Percentiles rank a stretch among this genome's conserved stretches.
phyloP scores from a whole-genome alignment of 768 basidiomycete genomes.

The Leucosporidium creatinivorum region DNA sequence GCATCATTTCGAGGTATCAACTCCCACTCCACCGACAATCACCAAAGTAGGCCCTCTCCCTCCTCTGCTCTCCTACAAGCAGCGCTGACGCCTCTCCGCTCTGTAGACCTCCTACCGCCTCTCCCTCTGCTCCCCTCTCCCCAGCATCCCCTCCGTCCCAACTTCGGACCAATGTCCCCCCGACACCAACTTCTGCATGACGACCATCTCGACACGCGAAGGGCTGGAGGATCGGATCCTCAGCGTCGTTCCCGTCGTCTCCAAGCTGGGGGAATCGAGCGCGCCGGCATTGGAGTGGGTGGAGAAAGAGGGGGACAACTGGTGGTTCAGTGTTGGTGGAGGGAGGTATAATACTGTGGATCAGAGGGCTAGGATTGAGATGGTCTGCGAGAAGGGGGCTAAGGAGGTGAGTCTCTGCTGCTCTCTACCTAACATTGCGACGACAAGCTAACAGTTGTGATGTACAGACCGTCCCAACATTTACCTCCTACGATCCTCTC shows the following conservation, averaged over 20 bases:
- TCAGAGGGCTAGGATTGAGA: constrained; percentile 19
- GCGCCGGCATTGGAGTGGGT: constrained; percentile 28
- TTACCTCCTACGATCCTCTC: constrained; percentile 54
- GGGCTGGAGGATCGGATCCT: constrained; percentile 56
- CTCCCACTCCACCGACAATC: constrained; percentile 19
- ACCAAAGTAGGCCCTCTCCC: constrained; percentile 9
- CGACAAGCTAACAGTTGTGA: too few species aligned
- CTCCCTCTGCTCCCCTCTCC: constrained; percentile 31
- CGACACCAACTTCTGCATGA: constrained; percentile 63
- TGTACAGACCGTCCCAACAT: constrained; percentile 48
- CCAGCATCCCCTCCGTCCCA: constrained; percentile 3
- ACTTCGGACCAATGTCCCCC: constrained; percentile 31
- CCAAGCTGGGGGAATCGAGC: constrained; percentile 36
- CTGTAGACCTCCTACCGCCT: constrained; percentile 18
- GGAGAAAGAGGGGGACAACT: not conserved
- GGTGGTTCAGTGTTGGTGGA: constrained; percentile 15
- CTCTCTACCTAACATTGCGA: too few species aligned
- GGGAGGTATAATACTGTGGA: constrained; percentile 16
- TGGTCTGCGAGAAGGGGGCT: constrained; percentile 19
- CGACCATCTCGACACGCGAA: constrained; percentile 56
- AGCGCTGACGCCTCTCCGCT: not conserved
- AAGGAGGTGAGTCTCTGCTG: constrained; percentile 15
- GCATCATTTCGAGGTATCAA: constrained; percentile 1
- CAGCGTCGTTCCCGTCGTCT: constrained; percentile 67
- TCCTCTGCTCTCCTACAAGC: not conserved